A percentile compares a stretch with the other conserved stretches of the same genome.
phyloP scores from a whole-genome alignment of 108 stramenopile genomes.

The Stephanodiscus triporus region DNA sequence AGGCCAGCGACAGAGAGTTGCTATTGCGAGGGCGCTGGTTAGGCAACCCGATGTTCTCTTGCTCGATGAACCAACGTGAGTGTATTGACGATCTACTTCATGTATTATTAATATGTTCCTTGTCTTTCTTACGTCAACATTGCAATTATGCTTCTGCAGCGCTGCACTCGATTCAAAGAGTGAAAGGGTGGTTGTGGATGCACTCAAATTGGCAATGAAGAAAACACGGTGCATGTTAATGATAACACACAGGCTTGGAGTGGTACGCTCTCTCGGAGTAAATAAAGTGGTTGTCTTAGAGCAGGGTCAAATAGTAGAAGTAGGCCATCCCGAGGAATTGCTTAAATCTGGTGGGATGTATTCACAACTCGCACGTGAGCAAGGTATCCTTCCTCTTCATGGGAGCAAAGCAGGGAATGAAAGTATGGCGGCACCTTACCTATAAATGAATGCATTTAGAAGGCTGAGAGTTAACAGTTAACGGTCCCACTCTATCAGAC shows the following conservation, averaged over 20 bases:
- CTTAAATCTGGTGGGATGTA: conserved; percentile 70
- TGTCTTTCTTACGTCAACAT: conserved; percentile 19
- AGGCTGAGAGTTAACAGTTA: too few relatives aligned
- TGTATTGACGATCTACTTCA: conserved; percentile 9
- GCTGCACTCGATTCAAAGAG: conserved; percentile 84
- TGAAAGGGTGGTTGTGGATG: conserved; percentile 75
- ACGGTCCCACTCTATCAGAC: too few relatives aligned
- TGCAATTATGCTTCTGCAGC: conserved; percentile 12
- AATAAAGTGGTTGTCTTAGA: conserved; percentile 93
- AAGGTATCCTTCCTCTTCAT: conserved; percentile 65
- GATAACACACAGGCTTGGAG: conserved; percentile 89
- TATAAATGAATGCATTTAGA: too few relatives aligned
- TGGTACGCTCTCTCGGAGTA: conserved; percentile 82
- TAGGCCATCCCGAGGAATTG: conserved; percentile 91
- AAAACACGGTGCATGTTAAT: conserved; percentile 83
- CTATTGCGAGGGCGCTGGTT: conserved; percentile 93
- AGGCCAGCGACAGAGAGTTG: conserved; percentile 90
- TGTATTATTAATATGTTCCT: not conserved
- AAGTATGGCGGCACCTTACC: not conserved
- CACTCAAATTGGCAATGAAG: conserved; percentile 65
- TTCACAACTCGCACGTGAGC: conserved; percentile 76
- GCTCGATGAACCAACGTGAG: conserved; percentile 86
- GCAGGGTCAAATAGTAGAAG: conserved; percentile 86
- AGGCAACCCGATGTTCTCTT: conserved; percentile 84
- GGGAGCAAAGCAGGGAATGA: conserved; percentile 4